phyloP scores from a whole-genome alignment of 2,329 filamentous ascomycete species.

The Orbilia blumenaviensis region DNA sequence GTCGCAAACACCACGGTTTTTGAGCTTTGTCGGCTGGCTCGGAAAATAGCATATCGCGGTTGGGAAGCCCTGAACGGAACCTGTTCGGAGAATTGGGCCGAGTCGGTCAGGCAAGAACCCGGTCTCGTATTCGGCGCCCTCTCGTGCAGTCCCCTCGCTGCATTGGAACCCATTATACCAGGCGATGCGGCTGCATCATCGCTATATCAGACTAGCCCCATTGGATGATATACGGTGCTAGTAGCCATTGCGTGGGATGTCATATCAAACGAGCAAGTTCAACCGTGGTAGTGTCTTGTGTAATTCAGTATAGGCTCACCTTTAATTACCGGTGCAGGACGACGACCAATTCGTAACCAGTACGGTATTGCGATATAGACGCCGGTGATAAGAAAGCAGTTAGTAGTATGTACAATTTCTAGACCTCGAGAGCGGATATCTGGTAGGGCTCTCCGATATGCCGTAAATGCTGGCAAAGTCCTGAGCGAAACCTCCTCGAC shows the following conservation, averaged over 20 bases:
- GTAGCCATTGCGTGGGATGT: not conserved
- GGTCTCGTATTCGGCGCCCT: constrained; percentile 13
- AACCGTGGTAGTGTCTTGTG: not conserved
- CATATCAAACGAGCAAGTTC: not conserved
- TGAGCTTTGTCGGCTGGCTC: not conserved
- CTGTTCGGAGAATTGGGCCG: constrained; percentile 4
- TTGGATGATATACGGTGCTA: not conserved
- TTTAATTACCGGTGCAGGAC: too few relatives aligned
- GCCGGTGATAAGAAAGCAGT: too few relatives aligned
- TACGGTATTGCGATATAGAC: too few relatives aligned
- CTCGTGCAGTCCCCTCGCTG: not conserved
- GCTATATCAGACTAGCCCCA: not conserved
- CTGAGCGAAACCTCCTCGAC: too few relatives aligned
- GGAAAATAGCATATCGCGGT: not conserved
- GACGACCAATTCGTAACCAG: not conserved
- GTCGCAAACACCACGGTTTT: not conserved
- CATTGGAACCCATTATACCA: not conserved
- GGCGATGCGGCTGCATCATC: not conserved
- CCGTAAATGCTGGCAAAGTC: too few relatives aligned
- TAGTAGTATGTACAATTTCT: not conserved
- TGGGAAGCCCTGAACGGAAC: not conserved
- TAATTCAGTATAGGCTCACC: too few relatives aligned
- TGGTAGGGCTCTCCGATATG: too few relatives aligned
- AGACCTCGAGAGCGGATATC: too few relatives aligned
- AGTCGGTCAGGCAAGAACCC: constrained; percentile 12